Percentiles rank a stretch among this genome's conserved stretches.
Conservation (phyloP, 2,329 filamentous ascomycete species). For the Colletotrichum graminicola region DNA sequence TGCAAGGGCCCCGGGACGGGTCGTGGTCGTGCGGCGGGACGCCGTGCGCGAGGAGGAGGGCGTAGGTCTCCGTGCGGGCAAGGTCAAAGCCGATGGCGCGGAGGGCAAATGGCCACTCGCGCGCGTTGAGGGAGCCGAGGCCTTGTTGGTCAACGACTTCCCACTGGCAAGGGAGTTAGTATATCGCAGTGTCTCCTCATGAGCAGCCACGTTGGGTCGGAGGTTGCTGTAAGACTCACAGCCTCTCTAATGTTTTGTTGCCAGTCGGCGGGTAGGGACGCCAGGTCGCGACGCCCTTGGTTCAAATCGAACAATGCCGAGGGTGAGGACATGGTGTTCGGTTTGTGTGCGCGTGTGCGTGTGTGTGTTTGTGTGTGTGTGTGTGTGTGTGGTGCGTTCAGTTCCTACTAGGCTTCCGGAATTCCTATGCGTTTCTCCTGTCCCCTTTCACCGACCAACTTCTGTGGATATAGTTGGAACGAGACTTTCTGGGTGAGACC, state of each 20-base stretch:
- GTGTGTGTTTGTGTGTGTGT: not conserved
- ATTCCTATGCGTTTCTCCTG: not conserved
- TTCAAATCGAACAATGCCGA: conserved; percentile 39
- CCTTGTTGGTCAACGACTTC: conserved; percentile 97
- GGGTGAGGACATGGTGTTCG: conserved; percentile 35
- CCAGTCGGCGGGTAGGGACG: conserved; percentile 40
- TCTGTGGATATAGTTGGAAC: conserved; percentile 4
- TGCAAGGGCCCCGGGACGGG: conserved; percentile 60
- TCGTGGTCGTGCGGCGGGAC: conserved; percentile 72
- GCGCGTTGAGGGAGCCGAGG: conserved; percentile 94
- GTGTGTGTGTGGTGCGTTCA: not conserved
- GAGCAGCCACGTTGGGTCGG: not conserved
- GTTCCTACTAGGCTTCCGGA: not conserved
- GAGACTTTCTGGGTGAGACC: conserved; percentile 14
- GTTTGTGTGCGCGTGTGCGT: not conserved
- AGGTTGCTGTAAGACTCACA: conserved; percentile 12
- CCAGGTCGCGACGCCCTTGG: conserved; percentile 42
- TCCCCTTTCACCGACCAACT: not conserved
- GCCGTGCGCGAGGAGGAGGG: conserved; percentile 84
- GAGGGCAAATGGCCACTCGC: conserved; percentile 96
- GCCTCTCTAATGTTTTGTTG: conserved; percentile 43
- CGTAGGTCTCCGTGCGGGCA: conserved; percentile 85
- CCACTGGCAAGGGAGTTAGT: conserved; percentile 68
- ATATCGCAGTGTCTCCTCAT: not conserved
- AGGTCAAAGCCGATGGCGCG: conserved; percentile 96